Base-by-base conservation (phyloP, 805 yeast species). In the Teunomyces aglyptinius region DNA sequence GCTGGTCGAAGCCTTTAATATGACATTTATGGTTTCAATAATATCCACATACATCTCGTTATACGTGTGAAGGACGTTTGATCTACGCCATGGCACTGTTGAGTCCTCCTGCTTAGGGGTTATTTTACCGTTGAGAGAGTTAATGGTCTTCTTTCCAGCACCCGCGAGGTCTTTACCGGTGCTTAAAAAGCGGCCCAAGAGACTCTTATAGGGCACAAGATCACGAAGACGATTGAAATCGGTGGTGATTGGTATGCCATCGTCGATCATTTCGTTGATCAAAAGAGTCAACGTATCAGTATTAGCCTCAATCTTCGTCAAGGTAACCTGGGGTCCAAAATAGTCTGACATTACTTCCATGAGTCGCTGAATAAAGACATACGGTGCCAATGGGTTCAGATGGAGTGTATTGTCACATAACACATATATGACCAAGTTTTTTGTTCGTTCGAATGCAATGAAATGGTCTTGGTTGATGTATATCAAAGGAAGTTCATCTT, bases 31-130 rank as follows among this genome's bases (percentile, higher is more conserved):
- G 1, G 75, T 69, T 62, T 92, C 99, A 2, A 75, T 73, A 5
- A 94, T 61, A 64, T 94, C 98, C 6, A 92, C 85, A 61, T 83
- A 89, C 64, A 92, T 74, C 64, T 92, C 98, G 63, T 92, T 89
- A 53, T 83, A 83, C 3, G 88, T 76, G 61, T 88, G 82, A 53
- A 76, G 78, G n/a, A 86, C 85, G 51, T 81, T 78, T 4, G 83
- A 60, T 40, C 80, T 73, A 56, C 98, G 77, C 98, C 98, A 92
- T 1, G 96, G 96, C 6, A 70, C 67, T 22, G 44, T 29, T 13
- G 44, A 32, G 11, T 41, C 44, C 11, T 27, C 33, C 31, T 27
- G 15, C 20, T 8, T 41, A 15, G 38, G 28, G 6, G 39, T 29
- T 4, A 27, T 42, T 20, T 41, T 35, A 34, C 44, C 45, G 27